Percentiles rank a stretch among this genome's conserved stretches.
Evolutionary conservation across 495 filamentous ascomycete species (phyloP).

Genomic region (Delitschia confertaspora): DNA sequence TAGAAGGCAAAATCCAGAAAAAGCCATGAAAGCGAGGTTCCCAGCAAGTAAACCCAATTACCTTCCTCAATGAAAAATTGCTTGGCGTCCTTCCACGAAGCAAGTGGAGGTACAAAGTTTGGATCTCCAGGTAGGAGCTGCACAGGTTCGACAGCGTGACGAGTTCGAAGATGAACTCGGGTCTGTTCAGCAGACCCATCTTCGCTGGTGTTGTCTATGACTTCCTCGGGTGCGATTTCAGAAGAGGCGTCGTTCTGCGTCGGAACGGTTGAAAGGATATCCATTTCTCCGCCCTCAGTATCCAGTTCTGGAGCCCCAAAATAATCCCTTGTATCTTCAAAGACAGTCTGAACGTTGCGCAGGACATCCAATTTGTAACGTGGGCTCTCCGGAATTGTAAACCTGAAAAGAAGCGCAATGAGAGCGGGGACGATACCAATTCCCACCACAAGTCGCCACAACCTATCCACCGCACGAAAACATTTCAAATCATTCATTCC

Average conservation of each 20-base stretch:
- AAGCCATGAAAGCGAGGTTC: slow-evolving; percentile 21
- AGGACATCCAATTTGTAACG: slow-evolving; percentile 24
- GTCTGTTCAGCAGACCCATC: neutral
- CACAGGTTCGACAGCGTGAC: neutral
- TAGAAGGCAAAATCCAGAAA: slow-evolving; percentile 26
- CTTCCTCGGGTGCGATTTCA: slow-evolving; percentile 15
- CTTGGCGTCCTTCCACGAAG: slow-evolving; percentile 15
- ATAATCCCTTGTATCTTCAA: slow-evolving; percentile 18
- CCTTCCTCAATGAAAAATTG: slow-evolving; percentile 19
- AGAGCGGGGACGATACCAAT: slow-evolving; percentile 20
- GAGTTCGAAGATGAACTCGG: neutral
- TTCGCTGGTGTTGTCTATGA: slow-evolving; percentile 13
- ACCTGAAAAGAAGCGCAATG: slow-evolving; percentile 20
- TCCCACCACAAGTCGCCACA: slow-evolving; percentile 23
- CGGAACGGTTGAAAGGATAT: slow-evolving; percentile 1
- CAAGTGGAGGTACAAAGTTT: slow-evolving; percentile 19
- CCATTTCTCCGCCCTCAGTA: slow-evolving; percentile 18
- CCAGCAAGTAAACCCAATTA: slow-evolving; percentile 21
- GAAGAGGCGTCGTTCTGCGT: slow-evolving; percentile 9
- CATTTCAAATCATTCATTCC: slow-evolving; percentile 7
- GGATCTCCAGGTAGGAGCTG: slow-evolving; percentile 12
- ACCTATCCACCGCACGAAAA: slow-evolving; percentile 15
- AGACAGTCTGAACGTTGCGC: slow-evolving; percentile 10
- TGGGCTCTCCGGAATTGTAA: slow-evolving; percentile 22
- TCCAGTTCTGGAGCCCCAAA: slow-evolving; percentile 12